A percentile compares a stretch with the other conserved stretches of the same genome.
Evolutionary conservation across 345 rosid genomes (phyloP).

Genomic region (Pistacia atlantica): DNA sequence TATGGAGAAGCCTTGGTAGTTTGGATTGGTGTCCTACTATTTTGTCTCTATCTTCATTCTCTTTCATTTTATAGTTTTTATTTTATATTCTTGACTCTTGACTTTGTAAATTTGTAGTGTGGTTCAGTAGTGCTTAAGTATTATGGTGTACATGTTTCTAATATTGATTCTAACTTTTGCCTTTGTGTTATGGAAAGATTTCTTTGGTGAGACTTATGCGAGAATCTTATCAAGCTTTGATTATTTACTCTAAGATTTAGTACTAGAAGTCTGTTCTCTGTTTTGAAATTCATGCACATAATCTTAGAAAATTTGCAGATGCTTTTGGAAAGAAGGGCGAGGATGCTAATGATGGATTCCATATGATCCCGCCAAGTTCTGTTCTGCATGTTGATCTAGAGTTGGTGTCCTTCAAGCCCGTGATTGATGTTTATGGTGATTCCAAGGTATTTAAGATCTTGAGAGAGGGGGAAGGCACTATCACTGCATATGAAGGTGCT

Average conservation of each 20-base stretch:
- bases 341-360: constrained; percentile 20
- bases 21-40: background rate
- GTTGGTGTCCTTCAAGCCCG: constrained; percentile 57
- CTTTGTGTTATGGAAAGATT: no score
- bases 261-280: background rate
- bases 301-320: constrained; percentile 38
- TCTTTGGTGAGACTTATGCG: no score
- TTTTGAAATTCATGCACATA: background rate
- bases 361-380: constrained; percentile 43
- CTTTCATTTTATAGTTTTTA: constrained; percentile 1
- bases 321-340: constrained; percentile 50
- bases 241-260: background rate
- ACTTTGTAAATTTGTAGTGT: background rate
- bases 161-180: no score
- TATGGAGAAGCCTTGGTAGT: background rate
- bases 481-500: constrained; percentile 59
- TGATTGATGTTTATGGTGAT: constrained; percentile 58
- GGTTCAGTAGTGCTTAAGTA: no score
- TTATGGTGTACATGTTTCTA: no score
- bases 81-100: background rate
- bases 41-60: background rate
- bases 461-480: constrained; percentile 53
- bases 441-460: constrained; percentile 59
- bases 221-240: no score
- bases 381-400: constrained; percentile 45